Evolutionary conservation across 2,329 filamentous ascomycete genomes (phyloP), one percentile per base, ranked within the genome.

Genomic region (Alternaria gaisen): DNA sequence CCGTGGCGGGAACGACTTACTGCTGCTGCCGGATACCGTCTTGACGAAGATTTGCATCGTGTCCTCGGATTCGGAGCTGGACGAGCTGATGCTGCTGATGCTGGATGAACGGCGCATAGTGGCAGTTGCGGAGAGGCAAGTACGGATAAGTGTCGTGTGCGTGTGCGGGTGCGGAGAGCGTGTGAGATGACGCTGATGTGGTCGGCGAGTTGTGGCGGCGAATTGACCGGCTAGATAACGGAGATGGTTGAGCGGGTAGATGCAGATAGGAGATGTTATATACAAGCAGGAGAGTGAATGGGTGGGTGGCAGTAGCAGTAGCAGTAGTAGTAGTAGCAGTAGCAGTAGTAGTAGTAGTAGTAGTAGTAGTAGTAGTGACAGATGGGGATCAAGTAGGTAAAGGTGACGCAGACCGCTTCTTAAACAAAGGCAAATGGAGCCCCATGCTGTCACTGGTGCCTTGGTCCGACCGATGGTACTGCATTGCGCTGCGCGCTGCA

Each of bases 31-130:
- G 36, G 83, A 81, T 51, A 87, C 78, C 72, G 83, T 84, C 79
- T 87, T 87, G 76, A 88, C 83, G 77, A 88, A 88, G 77, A 88
- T 86, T 73, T 86, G 85, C 80, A 87, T 87, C 40, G 81, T 86
- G 53, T 85, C 81, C 55, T 83, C 81, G 50, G 77, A 71, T 59
- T 85, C 82, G 47, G 77, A 78, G 61, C 74, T 74, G 50, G 73
- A 67, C 34, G 80, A 80, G 71, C 76, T 78, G 70, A 80, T 70
- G 73, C 79, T 82, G 58, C 77, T 77, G 71, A 81, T 76, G 69
- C 78, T 75, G 78, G 72, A 65, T 50, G 76, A 67, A 65, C 73
- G 74, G 61, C 63, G 72, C 78, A 79, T 78, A 53, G 30, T 71
- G 64, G 69, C 46, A 63, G 58, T 55, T 41, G 56, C 42, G 54